Evolutionary conservation across 2,329 filamentous ascomycete species (phyloP), one percentile per base, ranked within the genome.

Genomic region (Monilinia vaccinii-corymbosi): DNA sequence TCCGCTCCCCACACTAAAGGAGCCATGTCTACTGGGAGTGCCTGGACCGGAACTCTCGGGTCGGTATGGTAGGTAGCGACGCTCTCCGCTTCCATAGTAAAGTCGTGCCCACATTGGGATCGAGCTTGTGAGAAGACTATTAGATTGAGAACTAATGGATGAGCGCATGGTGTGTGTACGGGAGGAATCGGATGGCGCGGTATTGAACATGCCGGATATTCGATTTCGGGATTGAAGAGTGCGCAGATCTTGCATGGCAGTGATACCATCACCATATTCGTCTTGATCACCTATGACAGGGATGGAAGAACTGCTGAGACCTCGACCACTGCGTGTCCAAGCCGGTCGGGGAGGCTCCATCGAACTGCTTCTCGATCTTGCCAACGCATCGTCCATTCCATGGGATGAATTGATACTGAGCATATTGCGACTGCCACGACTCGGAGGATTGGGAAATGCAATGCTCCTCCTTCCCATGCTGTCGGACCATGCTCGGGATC

Each of bases 71-170:
- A 87, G 72, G 60, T 75, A 82, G 50, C 74, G 79, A 62, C 77
- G 79, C 71, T 82, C 85, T 55, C 85, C 84, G 57, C 83, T 84
- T 40, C 84, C 83, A 71, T 91, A 91, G 73, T 91, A 91, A 18
- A 89, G 75, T 65, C 79, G 84, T 45, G 73, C 74, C 72, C 79
- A 81, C 9, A 75, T 71, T 1, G 79, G 78, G 47, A 78, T 71
- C 21, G 65, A 64, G 42, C 70, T 71, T n/a, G 73, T 73, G 53
- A 76, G 66, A 32, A 77, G 64, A 28, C 75, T 72, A 61, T 76
- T 80, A 23, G 76, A 72, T 50, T 74, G 74, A 14, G 78, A 80
- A 38, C 74, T 75, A 4, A 71, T 57, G 13, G 66, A 67, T 18
- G 71, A 72, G 42, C 66, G 66, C 66, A 72, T 71, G 2, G 69